Evolutionary conservation across 768 basidiomycete genomes (phyloP), one percentile per base, ranked within the genome.

Genomic region (Lenzites betulinus): DNA sequence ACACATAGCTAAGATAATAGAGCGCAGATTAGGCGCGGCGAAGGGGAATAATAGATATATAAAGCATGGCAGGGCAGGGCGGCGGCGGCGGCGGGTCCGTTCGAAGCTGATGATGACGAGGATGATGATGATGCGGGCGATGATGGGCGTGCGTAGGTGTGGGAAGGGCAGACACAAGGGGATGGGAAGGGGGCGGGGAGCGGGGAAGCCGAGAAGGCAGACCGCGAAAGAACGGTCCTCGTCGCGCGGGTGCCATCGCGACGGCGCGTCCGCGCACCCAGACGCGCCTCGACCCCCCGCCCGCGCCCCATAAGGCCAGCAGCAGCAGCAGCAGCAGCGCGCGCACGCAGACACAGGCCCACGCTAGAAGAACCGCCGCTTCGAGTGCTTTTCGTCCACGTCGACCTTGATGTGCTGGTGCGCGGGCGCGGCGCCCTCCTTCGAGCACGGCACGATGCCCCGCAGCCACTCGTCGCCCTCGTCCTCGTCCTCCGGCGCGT

Each of bases 391-490:
- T 73, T 92, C 92, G 58, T 92, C 89, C 39, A 83, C 77, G 44
- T 79, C 72, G 51, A 92, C 86, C 77, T 87, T 89, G 70, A 89
- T 84, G 73, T 95, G 93, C 51, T 76, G 70, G 74, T 95, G 93
- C 26, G 73, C 74, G 35, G 83, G 81, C 16, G 62, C 60, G 8
- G 73, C 72, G n/a, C 78, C 80, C 12, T 72, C 69, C 52, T 48
- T 68, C 23, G 89, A 86, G 71, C 94, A 96, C 22, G 87, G 76
- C 43, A 75, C 79, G 66, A 98, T 86, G 61, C 73, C 77, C 77
- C 83, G 85, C 60, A 99, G 69, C 97, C 97, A 99, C 65, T 88
- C 81, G 70, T 99, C 96, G 1, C 92, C 92, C 50, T 88, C 84
- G 56, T 92, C 86, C 71, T 87, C 88, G 50, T 87, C 88, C 64